Percentiles rank a stretch among this genome's conserved stretches.
Conservation (phyloP, 495 filamentous ascomycete species). For the Penicillium subrubescens region DNA sequence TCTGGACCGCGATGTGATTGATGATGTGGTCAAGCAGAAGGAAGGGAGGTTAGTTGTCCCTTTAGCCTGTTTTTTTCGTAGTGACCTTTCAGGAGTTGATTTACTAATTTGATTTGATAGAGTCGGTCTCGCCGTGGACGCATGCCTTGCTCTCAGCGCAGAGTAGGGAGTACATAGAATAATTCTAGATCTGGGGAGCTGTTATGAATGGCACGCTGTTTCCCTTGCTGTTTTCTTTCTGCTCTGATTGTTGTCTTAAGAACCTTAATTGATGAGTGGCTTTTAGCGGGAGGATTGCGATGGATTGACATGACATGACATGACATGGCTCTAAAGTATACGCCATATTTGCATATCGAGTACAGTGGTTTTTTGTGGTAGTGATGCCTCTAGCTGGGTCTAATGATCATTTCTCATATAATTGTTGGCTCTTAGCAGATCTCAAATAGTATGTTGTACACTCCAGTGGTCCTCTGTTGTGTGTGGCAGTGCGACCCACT, state of each 20-base stretch:
- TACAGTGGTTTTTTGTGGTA: background rate
- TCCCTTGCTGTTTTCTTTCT: background rate
- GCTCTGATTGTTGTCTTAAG: background rate
- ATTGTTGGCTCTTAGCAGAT: background rate
- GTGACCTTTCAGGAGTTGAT: background rate
- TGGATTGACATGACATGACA: background rate
- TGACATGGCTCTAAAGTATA: background rate
- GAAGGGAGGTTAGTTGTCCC: constrained; percentile 72
- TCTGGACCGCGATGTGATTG: constrained; percentile 86
- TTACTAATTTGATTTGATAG: constrained; percentile 43
- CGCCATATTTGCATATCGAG: background rate
- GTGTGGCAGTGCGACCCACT: background rate
- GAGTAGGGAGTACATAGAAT: constrained; percentile 41
- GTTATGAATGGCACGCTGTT: constrained; percentile 7
- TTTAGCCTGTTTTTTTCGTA: background rate
- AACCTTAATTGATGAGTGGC: background rate
- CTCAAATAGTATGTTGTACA: background rate
- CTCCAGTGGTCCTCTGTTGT: background rate
- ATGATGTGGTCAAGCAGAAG: constrained; percentile 90
- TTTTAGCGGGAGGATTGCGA: background rate
- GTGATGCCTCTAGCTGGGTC: background rate
- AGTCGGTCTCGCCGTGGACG: constrained; percentile 88
- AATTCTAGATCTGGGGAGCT: constrained; percentile 1
- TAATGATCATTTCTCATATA: background rate
- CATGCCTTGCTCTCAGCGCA: constrained; percentile 77